phyloP scores from a whole-genome alignment of 164 flowering plant species.

The Litsea cubeba region DNA sequence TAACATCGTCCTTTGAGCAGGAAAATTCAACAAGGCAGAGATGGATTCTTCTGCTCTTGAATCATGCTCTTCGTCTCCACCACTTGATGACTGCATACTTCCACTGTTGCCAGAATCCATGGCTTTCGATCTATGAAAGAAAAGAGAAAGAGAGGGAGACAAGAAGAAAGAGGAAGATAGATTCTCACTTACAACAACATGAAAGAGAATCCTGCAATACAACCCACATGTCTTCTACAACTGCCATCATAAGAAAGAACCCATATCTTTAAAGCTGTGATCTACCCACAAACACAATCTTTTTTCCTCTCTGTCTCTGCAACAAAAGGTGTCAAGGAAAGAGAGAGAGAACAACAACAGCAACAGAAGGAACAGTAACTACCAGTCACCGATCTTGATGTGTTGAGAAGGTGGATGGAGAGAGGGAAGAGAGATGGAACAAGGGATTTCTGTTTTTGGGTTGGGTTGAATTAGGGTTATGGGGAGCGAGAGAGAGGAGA shows the following conservation, averaged over 20 bases:
- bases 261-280: conserved; percentile 30
- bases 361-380: background rate
- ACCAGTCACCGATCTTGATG: background rate
- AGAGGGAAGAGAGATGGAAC: conserved; percentile 4
- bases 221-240: conserved; percentile 18
- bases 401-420: background rate
- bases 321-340: background rate
- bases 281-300: conserved; percentile 18
- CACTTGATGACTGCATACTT: conserved; percentile 56
- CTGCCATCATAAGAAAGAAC: conserved; percentile 30
- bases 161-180: background rate
- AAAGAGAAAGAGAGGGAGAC: conserved; percentile 6
- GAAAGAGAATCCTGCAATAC: conserved; percentile 15
- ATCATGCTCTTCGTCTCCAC: conserved; percentile 58
- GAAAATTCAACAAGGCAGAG: conserved; percentile 32
- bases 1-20: conserved; percentile 3
- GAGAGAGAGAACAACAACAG: background rate
- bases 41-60: conserved; percentile 33
- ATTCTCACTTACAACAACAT: conserved; percentile 9
- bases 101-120: conserved; percentile 71
- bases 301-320: conserved; percentile 7
- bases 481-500: background rate
- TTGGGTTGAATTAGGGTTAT: conserved; percentile 16
- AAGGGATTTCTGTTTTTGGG: conserved; percentile 2
- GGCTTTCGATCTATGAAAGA: background rate